Conservation (phyloP, 257 asterid species). For the Nicotiana attenuata region DNA sequence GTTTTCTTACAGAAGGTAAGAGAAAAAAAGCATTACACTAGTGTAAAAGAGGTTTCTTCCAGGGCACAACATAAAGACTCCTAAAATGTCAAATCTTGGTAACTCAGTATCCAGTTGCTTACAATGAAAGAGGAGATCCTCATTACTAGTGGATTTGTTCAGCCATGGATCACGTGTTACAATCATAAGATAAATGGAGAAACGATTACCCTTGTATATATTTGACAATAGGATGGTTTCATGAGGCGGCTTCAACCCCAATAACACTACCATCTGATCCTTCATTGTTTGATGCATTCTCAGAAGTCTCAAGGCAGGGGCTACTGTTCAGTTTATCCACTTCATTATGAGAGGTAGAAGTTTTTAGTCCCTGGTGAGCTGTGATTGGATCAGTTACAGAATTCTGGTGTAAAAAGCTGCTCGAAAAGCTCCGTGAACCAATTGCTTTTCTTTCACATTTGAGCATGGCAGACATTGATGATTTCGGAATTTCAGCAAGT, state of each 20-base stretch:
- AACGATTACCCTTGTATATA: conserved; percentile 35
- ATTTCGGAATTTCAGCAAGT: conserved; percentile 40
- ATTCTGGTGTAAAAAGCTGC: conserved; percentile 22
- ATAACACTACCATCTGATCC: conserved; percentile 23
- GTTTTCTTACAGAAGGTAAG: not conserved
- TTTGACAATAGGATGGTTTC: conserved; percentile 5
- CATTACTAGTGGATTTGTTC: conserved; percentile 29
- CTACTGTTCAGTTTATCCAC: conserved; percentile 23
- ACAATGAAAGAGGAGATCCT: conserved; percentile 29
- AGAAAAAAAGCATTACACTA: not conserved
- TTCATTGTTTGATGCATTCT: conserved; percentile 31
- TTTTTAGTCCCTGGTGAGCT: conserved; percentile 36
- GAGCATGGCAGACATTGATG: conserved; percentile 42
- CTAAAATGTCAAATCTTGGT: not conserved
- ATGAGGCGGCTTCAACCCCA: conserved; percentile 30
- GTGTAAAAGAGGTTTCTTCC: not conserved
- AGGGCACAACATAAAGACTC: not conserved
- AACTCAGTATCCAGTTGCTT: conserved; percentile 26
- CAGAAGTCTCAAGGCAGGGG: conserved; percentile 25
- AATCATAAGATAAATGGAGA: conserved; percentile 16
- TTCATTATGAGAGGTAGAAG: conserved; percentile 29
- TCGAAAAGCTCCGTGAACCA: conserved; percentile 24
- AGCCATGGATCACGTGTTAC: conserved; percentile 4
- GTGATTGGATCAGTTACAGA: conserved; percentile 28
- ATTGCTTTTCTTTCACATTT: conserved; percentile 32